Evolutionary conservation across 2,329 filamentous ascomycete species (phyloP).

Genomic region (Cladobotryum protrusum): DNA sequence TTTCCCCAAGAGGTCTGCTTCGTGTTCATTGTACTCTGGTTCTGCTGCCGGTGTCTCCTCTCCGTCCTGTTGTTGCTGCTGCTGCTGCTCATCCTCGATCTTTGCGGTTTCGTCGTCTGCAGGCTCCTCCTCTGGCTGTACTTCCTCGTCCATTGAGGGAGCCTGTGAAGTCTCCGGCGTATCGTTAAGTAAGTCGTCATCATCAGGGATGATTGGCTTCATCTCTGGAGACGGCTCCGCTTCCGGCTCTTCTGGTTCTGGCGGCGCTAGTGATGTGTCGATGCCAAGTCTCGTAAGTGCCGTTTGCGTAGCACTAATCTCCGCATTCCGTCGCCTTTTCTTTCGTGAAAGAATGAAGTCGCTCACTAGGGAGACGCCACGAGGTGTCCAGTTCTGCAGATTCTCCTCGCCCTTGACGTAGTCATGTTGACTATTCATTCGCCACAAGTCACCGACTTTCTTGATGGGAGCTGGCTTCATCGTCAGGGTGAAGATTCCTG

Average conservation of each 20-base stretch:
- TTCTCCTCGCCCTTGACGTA: conserved; percentile 95
- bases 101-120: conserved; percentile 18
- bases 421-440: conserved; percentile 89
- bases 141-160: conserved; percentile 23
- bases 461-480: conserved; percentile 88
- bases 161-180: conserved; percentile 47
- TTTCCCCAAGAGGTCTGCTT: conserved; percentile 45
- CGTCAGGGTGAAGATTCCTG: conserved; percentile 77
- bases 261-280: conserved; percentile 34
- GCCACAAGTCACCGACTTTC: conserved; percentile 86
- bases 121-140: conserved; percentile 17
- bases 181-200: conserved; percentile 53
- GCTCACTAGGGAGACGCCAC: conserved; percentile 83
- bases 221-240: conserved; percentile 31
- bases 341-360: conserved; percentile 76
- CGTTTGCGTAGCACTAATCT: conserved; percentile 70
- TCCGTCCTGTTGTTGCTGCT: conserved; percentile 15
- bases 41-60: conserved; percentile 21
- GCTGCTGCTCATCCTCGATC: conserved; percentile 14
- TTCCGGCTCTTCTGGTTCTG: conserved; percentile 29
- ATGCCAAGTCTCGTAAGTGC: conserved; percentile 55
- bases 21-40: conserved; percentile 40
- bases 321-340: conserved; percentile 65
- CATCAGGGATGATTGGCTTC: conserved; percentile 41
- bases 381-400: conserved; percentile 76